phyloP scores from a whole-genome alignment of 1,284 basidiomycete species.

The Cutaneotrichosporon daszewskae region DNA sequence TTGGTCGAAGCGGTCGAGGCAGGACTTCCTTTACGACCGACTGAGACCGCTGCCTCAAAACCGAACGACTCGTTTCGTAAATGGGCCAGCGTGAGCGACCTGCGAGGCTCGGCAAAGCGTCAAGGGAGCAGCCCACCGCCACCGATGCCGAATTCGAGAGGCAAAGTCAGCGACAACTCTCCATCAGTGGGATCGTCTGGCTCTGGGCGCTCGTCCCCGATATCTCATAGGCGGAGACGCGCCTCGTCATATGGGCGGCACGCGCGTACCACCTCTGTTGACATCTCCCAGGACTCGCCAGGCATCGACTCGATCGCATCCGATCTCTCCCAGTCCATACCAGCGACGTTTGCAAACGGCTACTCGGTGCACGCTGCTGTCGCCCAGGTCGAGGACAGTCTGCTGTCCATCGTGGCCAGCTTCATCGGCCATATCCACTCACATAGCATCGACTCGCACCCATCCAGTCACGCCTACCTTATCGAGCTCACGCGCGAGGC shows the following conservation, averaged over 20 bases:
- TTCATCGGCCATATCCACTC: slow-evolving; percentile 96
- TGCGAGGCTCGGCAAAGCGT: slow-evolving; percentile 48
- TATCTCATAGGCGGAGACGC: too few species aligned
- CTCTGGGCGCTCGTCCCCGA: slow-evolving; percentile 21
- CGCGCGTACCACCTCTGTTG: too few species aligned
- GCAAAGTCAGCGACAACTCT: too few species aligned
- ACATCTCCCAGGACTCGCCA: too few species aligned
- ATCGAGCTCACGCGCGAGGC: slow-evolving; percentile 91
- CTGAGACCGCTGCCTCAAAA: too few species aligned
- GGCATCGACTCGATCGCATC: too few species aligned
- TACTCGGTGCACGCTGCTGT: slow-evolving; percentile 47
- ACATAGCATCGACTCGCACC: slow-evolving; percentile 79
- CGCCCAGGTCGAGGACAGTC: slow-evolving; percentile 71
- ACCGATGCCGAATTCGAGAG: slow-evolving; percentile 14
- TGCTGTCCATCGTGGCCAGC: slow-evolving; percentile 88
- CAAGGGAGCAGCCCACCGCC: slow-evolving; percentile 38
- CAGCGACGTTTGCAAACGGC: slow-evolving; percentile 8
- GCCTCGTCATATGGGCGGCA: too few species aligned
- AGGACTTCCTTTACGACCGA: too few species aligned
- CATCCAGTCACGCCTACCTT: slow-evolving; percentile 84
- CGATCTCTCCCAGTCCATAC: too few species aligned
- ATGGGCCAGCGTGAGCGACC: slow-evolving; percentile 57
- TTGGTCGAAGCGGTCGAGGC: too few species aligned
- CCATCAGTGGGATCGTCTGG: too few species aligned
- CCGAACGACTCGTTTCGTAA: too few species aligned